Evolutionary conservation across 345 rosid genomes (phyloP), one percentile per base, ranked within the genome.

Genomic region (Citrus sinensis): DNA sequence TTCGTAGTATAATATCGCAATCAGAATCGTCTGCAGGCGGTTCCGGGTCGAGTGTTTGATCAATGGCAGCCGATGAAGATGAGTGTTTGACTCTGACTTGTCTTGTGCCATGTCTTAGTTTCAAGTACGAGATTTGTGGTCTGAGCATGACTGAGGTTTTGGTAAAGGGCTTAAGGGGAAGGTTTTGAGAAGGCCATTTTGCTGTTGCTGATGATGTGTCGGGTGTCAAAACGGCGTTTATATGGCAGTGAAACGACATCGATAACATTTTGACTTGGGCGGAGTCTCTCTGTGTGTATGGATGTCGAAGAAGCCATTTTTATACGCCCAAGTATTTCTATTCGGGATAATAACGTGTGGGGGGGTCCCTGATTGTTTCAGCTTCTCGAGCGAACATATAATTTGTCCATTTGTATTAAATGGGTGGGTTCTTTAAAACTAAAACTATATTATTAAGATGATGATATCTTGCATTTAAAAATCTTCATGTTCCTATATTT

Each of bases 201-300:
- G 74, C 58, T 49, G 74, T 34, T 20, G 69, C 7, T 35, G 56
- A 2, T 54, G 69, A 20, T 34, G n/a, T 64, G 68, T 20, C 34
- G 72, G 85, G 76, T 34, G 80, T 87, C 37, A 80, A 78, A 63
- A 68, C 76, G 56, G 82, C 61, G 65, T 76, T 86, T 29, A 59
- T 62, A 59, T 64, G 80, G 67, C 76, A 62, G 17, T 78, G 87
- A 24, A 81, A 72, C 65, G 88, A 84, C 87, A 87, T 84, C 76
- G 82, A 30, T 20, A 71, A 56, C 87, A 78, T 59, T 24, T 59
- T 24, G 61, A 13, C 13, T 37, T 37, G 27, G 10, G 27, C 7
- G 7, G 16, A n/a, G 42, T 9, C 19, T 65, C 29, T 10, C 54
- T 20, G 1, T 32, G 20, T 32, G 24, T 56, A 5, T n/a, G 13